Evolutionary conservation across 768 basidiomycete genomes (phyloP), one percentile per base, ranked within the genome.

Genomic region (Leccinum disarticulatum): DNA sequence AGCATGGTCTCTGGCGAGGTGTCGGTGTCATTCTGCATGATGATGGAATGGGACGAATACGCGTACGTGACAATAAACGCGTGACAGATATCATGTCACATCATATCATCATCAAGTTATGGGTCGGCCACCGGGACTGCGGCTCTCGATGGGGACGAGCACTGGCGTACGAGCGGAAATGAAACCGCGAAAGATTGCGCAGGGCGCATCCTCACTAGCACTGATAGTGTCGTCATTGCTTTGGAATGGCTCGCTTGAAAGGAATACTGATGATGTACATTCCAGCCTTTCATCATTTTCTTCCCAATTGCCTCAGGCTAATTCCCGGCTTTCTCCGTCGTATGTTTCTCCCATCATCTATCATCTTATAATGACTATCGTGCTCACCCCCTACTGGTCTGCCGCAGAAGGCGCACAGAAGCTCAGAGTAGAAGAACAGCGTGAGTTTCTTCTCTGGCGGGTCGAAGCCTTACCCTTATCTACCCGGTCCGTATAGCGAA

Each of bases 311-410:
- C 47, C 25, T 25, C 31, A n/a, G 17, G 28, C 8, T 27, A 5
- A 9, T 22, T 43, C 30, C 65, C 65, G 65, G 54, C 41, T 61
- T 61, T 48, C 54, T 52, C 65, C 59, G 65, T 51, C 41, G 22
- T 35, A 22, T 13, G 19, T 14, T 46, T 33, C 19, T 46, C 27
- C 52, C 30, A 52, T 28, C 28, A 10, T 59, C 22, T 31, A 9
- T 31, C 11, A 41, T 15, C 43, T 22, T 30, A 30, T 54, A 6
- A 86, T 86, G 85, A 84, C 85, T 7, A 77, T 85, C 63, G 72
- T 84, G 52, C 82, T 91, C 61, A 90, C 84, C 33, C 90, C 89
- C 13, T 87, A 87, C 77, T 87, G 82, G 83, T 75, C 70, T 14
- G 74, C 76, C 35, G 30, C 71, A 60, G 82, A 88, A 66, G 89